Base-by-base conservation (phyloP, 2,329 filamentous ascomycete species). In the Colletotrichum musae region DNA sequence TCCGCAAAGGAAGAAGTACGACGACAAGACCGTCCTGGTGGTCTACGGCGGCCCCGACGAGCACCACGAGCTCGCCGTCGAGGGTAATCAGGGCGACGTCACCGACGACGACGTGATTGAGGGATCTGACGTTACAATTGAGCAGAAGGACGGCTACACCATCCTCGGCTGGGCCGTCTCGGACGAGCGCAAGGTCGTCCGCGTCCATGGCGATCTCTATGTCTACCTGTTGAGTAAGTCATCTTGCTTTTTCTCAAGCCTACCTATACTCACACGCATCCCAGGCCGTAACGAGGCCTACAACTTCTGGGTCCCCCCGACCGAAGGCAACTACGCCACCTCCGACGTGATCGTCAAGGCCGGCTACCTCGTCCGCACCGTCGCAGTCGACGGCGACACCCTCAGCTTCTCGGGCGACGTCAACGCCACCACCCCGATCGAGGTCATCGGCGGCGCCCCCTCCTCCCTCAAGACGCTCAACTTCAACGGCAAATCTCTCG, bases 31-130 rank as follows among this genome's bases (percentile, higher is more conserved):
- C 16, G 84, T 88, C 0, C 77, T 92, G 1, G 79, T 92, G 2
- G 80, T 92, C 2, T 92, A 92, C 71, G 88, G 87, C 16, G 88
- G 86, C 2, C 80, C 85, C 3, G 84, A 83, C 13, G 90, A 92
- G 74, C 81, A 81, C 3, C 89, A 92, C 71, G 90, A 92, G 75
- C 77, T 92, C 13, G 87, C 85, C 2, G 75, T 89, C 3, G 70
- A 71, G 39, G 57, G 66, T 9, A 56, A 66, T 16, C 45, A 63
- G 26, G 47, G 36, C 6, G 45, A 68, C 2, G 39, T 58, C 2
- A 61, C 57, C 1, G 68, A 64, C 5, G 68, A 62, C 0, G 61
- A 67, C 18, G 64, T 68, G 7, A 62, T 72, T 4, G 64, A 71
- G 10, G 70, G 70, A 6, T 70, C 64, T 1, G 61, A 62, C 1